Base-by-base conservation (phyloP, 2,329 filamentous ascomycete genomes). In the Clonostachys rhizophaga region DNA sequence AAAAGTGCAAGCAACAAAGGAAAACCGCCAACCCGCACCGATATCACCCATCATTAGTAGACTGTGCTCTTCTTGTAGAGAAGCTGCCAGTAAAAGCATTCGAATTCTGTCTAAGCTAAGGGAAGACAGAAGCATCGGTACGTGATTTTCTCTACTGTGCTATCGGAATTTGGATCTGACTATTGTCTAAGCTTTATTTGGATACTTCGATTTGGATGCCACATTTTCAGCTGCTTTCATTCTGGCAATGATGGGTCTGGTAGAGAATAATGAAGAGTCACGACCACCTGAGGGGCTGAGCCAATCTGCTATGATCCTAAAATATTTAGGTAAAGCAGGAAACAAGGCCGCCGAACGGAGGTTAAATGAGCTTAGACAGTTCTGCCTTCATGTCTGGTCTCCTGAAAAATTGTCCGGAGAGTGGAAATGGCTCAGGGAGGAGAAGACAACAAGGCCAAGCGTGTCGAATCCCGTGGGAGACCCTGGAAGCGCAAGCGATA, bases 191-290 rank as follows among this genome's bases (percentile, higher is more conserved):
- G 58, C 57, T 0, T 47, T 53, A 2, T 61, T 61, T 35, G 58
- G 58, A 2, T 60, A 54, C 24, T 61, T 61, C 40, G 58, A 61
- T 14, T 46, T 60, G 3, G 58, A 61, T 11, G 58, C 57, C 4
- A 57, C 58, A 1, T 61, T 61, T 33, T 60, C 58, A 2, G 58
- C 58, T 3, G 58, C 58, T 1, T 59, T 61, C 43, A 50, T 58
- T 5, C 40, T 61, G 2, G 52, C 55, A 10, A 60, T 61, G 58
- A 56, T 56, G 45, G 58, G 58, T 0, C 60, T 61, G 39, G 52
- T 59, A 1, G 51, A 58, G 17, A 52, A 49, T 30, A 49, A 50
- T 18, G 53, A 58, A 18, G 44, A 46, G 2, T 43, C 53, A 18
- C 50, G 53, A 4, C 57, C 58, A 5, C 58, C 58, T 5, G 54